Evolutionary conservation across 495 filamentous ascomycete species (phyloP).

Genomic region (Lasiosphaeris hirsuta): DNA sequence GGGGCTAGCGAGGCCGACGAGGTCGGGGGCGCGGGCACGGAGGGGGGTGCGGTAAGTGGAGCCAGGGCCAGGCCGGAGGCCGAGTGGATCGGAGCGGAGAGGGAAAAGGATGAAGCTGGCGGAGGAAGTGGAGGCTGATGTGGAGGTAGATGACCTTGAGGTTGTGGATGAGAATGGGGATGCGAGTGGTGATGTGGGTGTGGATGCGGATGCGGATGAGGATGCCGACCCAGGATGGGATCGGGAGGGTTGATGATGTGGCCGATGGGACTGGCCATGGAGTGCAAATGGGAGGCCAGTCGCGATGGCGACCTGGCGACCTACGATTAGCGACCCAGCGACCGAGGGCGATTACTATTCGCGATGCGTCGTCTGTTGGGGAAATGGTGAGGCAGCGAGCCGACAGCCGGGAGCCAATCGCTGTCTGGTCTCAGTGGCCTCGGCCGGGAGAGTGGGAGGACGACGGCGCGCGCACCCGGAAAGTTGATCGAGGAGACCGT

Average conservation of each 20-base stretch:
- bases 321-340: too few species aligned
- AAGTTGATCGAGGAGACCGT: background rate
- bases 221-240: conserved; percentile 1
- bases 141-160: conserved; percentile 10
- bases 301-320: too few species aligned
- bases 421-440: background rate
- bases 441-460: conserved; percentile 3
- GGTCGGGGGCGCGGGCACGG: conserved; percentile 1
- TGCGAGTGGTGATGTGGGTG: background rate
- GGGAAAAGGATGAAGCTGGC: background rate
- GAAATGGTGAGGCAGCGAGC: too few species aligned
- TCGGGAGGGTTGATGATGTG: conserved; percentile 24
- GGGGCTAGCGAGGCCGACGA: background rate
- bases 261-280: conserved; percentile 29
- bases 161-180: conserved; percentile 9
- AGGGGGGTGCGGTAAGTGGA: conserved; percentile 3
- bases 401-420: background rate
- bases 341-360: too few species aligned
- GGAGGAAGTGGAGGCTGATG: conserved; percentile 5
- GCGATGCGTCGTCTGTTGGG: too few species aligned
- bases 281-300: background rate
- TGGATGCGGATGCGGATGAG: background rate
- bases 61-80: background rate
- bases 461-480: background rate
- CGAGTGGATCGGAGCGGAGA: background rate